Evolutionary conservation across 768 basidiomycete genomes (phyloP), one percentile per base, ranked within the genome.

Genomic region (Lentinula sp.): DNA sequence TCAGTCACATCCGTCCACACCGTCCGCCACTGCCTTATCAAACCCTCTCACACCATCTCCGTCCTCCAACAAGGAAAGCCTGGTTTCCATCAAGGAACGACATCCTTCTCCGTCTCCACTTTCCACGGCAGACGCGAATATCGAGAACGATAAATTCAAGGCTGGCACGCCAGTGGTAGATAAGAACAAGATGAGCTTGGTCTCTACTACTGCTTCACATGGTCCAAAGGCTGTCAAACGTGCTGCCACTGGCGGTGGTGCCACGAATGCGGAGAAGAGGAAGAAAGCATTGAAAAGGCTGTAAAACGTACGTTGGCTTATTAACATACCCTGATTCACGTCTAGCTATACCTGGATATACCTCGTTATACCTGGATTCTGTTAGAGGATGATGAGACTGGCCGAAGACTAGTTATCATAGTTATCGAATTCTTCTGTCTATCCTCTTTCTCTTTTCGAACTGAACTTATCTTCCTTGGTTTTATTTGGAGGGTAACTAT

Each of bases 271-370:
- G 3, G 91, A 92, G 74, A 93, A 93, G 77, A 79, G 92, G 72
- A 93, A 93, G 81, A 93, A 93, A 79, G 92, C 91, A 4, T 74
- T 93, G 66, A 93, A 90, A 74, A 79, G 91, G 64, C 73, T 93
- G 72, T 93, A 55, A 33, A 23, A 6, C n/a, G 16, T 33, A 12
- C 32, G 13, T 35, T 50, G 49, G 28, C 13, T 50, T 51, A 16
- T 36, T 16, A n/a, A 51, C 37, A 53, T 53, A 53, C 18, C 32
- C 20, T 52, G 18, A 23, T 33, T 53, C 32, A 36, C 13, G 32
- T 18, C 51, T 33, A 5, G 33, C 13, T 53, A 53, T 53, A 39
- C 15, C 32, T 35, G 33, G 50, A 36, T 15, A 28, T 28, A 28
- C 28, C 28, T 28, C 28, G 28, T 28, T 28, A 28, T 28, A 28